A percentile compares a stretch with the other conserved stretches of the same genome.
Evolutionary conservation across 768 basidiomycete species (phyloP).

Genomic region (Agrocybe pediades): DNA sequence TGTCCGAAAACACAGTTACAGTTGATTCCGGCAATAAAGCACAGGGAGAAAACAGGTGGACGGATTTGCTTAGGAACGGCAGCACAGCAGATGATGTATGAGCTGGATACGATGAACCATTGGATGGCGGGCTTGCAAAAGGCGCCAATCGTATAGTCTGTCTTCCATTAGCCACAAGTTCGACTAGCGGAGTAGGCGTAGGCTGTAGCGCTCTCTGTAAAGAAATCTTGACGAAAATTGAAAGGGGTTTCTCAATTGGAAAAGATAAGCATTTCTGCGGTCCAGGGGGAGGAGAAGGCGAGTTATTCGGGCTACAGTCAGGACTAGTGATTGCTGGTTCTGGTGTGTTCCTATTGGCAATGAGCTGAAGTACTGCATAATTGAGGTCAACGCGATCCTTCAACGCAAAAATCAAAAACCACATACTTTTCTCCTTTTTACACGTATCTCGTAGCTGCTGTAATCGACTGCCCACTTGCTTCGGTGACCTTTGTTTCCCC

Average conservation of each 20-base stretch:
- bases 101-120: neutral
- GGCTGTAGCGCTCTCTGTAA: slow-evolving; percentile 19
- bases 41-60: slow-evolving; percentile 52
- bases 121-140: slow-evolving; percentile 5
- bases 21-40: slow-evolving; percentile 42
- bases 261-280: slow-evolving; percentile 4
- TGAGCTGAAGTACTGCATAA: slow-evolving; percentile 30
- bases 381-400: neutral
- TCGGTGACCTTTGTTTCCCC: slow-evolving; percentile 67
- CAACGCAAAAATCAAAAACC: neutral
- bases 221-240: slow-evolving; percentile 25
- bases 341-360: slow-evolving; percentile 22
- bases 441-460: slow-evolving; percentile 77
- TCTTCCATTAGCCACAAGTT: slow-evolving; percentile 17
- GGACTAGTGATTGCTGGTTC: slow-evolving; percentile 15
- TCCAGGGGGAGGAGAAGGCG: slow-evolving; percentile 21
- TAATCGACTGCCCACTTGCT: slow-evolving; percentile 78
- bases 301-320: slow-evolving; percentile 18
- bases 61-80: slow-evolving; percentile 19
- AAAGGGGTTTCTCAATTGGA: slow-evolving; percentile 1
- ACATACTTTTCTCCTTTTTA: slow-evolving; percentile 42
- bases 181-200: slow-evolving; percentile 20
- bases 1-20: slow-evolving; percentile 47
- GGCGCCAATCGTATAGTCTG: slow-evolving; percentile 22
- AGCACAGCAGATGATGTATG: slow-evolving; percentile 7